A percentile compares a stretch with the other conserved stretches of the same genome.
phyloP scores from a whole-genome alignment of 306 rosid species.

The Pachyrhizus erosus region DNA sequence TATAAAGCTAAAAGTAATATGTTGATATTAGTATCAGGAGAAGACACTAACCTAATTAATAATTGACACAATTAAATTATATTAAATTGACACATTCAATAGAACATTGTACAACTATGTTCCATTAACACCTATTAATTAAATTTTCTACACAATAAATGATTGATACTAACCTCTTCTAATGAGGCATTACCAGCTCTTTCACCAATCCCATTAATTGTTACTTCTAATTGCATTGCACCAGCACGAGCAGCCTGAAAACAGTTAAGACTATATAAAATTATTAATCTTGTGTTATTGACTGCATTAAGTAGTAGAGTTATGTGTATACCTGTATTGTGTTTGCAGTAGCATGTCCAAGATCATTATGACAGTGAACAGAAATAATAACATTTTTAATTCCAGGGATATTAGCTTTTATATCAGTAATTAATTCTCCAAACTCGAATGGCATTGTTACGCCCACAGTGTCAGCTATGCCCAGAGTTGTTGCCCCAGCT shows the following conservation, averaged over 20 bases:
- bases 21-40: too few relatives aligned
- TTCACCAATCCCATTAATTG: slow-evolving; percentile 97
- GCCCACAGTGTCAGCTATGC: slow-evolving; percentile 90
- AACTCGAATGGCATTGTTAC: slow-evolving; percentile 70
- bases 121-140: neutral
- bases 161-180: slow-evolving; percentile 69
- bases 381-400: slow-evolving; percentile 76
- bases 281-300: neutral
- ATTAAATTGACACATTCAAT: neutral
- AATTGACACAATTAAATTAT: too few relatives aligned
- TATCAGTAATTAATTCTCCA: slow-evolving; percentile 74
- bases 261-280: neutral
- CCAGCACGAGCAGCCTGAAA: slow-evolving; percentile 91
- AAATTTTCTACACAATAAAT: neutral
- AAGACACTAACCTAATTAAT: too few relatives aligned
- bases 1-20: too few relatives aligned
- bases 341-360: slow-evolving; percentile 91
- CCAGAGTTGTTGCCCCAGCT: slow-evolving; percentile 91
- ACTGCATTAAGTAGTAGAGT: neutral
- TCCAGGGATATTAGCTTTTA: slow-evolving; percentile 81
- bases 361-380: slow-evolving; percentile 92
- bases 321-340: slow-evolving; percentile 66
- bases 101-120: neutral
- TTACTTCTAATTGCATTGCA: slow-evolving; percentile 92
- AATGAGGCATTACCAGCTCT: slow-evolving; percentile 97